A percentile compares a stretch with the other conserved stretches of the same genome.
Conservation (phyloP, 1,284 basidiomycete genomes). For the Ceraceosorus guamensis region DNA sequence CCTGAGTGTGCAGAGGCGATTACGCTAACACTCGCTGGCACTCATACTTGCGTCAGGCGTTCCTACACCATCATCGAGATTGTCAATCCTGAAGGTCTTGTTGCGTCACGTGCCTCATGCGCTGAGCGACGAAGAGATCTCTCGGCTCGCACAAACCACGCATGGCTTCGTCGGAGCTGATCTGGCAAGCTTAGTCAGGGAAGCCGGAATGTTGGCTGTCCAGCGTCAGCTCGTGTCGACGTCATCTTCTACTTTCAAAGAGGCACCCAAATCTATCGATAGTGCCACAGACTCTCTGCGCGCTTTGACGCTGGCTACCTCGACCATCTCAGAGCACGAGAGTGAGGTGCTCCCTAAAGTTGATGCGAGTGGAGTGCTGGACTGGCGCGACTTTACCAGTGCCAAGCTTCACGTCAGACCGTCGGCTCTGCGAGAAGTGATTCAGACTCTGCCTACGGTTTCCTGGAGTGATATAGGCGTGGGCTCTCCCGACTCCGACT, state of each 20-base stretch:
- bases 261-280: too few species aligned
- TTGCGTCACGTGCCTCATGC: conserved; percentile 71
- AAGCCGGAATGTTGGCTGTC: conserved; percentile 65
- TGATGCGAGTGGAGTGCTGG: too few species aligned
- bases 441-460: conserved; percentile 75
- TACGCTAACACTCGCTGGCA: not conserved
- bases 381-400: conserved; percentile 58
- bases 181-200: conserved; percentile 79
- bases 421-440: conserved; percentile 87
- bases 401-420: conserved; percentile 76
- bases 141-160: conserved; percentile 65
- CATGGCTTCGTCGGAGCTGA: conserved; percentile 98
- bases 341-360: too few species aligned
- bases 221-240: not conserved
- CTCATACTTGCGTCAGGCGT: conserved; percentile 57
- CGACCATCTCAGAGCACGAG: too few species aligned
- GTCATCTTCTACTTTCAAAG: not conserved
- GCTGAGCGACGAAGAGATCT: conserved; percentile 60
- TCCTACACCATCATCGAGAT: conserved; percentile 74
- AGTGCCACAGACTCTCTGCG: not conserved
- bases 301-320: conserved; percentile 23
- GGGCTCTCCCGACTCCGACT: conserved; percentile 8
- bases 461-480: conserved; percentile 69
- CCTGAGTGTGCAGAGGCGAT: too few species aligned
- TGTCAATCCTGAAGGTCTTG: conserved; percentile 74